These are phyloP conservation scores for Penicillium sp. DNA, from an alignment of 2,329 filamentous ascomycete genomes.

Conservation along the genomic window DNA sequence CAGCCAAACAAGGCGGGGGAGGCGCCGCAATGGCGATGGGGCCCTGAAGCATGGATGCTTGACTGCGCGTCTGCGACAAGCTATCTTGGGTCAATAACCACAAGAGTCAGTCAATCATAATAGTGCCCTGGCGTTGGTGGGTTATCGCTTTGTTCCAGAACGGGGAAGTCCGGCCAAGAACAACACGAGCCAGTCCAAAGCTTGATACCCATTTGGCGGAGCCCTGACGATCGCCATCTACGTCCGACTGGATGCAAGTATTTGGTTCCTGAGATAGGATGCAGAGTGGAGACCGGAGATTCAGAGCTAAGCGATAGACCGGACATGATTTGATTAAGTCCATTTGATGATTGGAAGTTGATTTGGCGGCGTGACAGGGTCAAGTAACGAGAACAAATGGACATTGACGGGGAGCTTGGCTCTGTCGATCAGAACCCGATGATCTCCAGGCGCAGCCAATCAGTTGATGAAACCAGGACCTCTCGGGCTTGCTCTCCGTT, in stretches of 20 bases:
- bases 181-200: conserved; percentile 11
- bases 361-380: background rate
- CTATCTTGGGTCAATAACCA: conserved; percentile 7
- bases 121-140: background rate
- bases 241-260: background rate
- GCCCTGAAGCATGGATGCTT: conserved; percentile 17
- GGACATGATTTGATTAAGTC: background rate
- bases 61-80: conserved; percentile 23
- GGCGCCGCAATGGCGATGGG: background rate
- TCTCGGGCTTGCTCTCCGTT: conserved; percentile 11
- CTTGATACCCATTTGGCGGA: conserved; percentile 18
- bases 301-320: background rate
- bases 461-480: background rate
- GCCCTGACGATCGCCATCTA: conserved; percentile 22
- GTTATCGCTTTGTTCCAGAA: conserved; percentile 4
- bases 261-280: conserved; percentile 5
- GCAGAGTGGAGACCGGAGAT: background rate
- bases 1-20: conserved; percentile 7
- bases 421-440: conserved; percentile 25
- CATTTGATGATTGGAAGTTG: background rate
- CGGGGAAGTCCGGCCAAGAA: conserved; percentile 22
- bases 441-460: conserved; percentile 22
- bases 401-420: conserved; percentile 6
- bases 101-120: background rate
- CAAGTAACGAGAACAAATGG: background rate